Conservation (phyloP, 2,329 filamentous ascomycete species). For the Fusarium nygamai region DNA sequence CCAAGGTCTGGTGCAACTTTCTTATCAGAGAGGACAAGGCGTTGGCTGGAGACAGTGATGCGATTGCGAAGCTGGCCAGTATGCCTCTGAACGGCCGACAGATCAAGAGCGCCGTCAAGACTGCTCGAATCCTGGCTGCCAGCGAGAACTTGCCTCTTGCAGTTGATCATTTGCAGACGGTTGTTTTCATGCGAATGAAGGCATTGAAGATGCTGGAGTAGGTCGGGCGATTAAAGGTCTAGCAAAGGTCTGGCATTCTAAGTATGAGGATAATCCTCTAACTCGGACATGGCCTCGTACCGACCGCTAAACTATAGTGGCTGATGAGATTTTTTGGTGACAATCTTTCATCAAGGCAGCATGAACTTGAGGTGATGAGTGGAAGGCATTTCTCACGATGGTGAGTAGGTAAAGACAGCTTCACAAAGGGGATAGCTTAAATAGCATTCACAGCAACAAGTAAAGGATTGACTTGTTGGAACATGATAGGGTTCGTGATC, state of each 20-base stretch:
- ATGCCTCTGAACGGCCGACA: conserved; percentile 27
- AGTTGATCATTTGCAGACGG: conserved; percentile 2
- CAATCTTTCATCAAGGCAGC: not conserved
- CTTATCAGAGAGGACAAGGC: not conserved
- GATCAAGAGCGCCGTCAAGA: conserved; percentile 28
- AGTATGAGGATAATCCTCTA: not conserved
- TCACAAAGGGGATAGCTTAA: not conserved
- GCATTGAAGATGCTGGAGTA: not conserved
- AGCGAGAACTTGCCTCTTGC: not conserved
- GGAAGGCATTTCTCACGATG: not conserved
- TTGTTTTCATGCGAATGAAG: conserved; percentile 5
- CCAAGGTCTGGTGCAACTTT: conserved; percentile 38
- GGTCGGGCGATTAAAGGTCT: accelerated
- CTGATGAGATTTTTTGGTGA: not conserved
- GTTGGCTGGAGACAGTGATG: not conserved
- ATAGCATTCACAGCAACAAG: not conserved
- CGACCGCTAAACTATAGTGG: too few relatives aligned
- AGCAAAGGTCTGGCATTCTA: not conserved
- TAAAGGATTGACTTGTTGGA: not conserved
- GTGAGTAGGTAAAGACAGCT: not conserved
- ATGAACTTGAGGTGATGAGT: not conserved
- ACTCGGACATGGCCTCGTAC: not conserved
- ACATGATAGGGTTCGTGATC: not conserved
- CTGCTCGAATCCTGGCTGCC: conserved; percentile 5
- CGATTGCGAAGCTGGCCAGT: not conserved